These are phyloP conservation scores for Chaetomium cochliodes DNA, from an alignment of 495 filamentous ascomycete genomes.

Conservation along the genomic window DNA sequence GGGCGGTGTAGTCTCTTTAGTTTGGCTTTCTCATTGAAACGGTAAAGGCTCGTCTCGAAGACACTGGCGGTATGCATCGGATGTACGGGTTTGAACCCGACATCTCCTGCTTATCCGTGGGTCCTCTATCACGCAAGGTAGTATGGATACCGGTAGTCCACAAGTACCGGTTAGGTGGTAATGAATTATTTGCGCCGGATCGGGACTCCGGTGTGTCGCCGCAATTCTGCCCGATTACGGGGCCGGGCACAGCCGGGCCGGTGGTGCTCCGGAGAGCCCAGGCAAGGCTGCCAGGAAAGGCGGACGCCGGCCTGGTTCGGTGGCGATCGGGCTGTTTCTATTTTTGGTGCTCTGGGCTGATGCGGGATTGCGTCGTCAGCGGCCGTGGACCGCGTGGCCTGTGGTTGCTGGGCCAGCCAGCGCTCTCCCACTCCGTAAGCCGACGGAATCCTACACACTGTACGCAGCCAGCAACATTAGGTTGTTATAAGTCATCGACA, in stretches of 20 bases:
- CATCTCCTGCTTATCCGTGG: too few relatives aligned
- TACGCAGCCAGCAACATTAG: too few relatives aligned
- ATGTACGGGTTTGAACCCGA: too few relatives aligned
- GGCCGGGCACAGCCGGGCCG: not conserved
- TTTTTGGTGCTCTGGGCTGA: not conserved
- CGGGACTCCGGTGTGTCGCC: not conserved
- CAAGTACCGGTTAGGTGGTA: too few relatives aligned
- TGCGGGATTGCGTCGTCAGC: not conserved
- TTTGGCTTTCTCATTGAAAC: too few relatives aligned
- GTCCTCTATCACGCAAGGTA: too few relatives aligned
- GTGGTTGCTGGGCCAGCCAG: constrained; percentile 6
- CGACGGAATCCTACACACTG: not conserved
- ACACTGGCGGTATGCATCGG: too few relatives aligned
- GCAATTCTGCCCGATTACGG: not conserved
- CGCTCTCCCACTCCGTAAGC: not conserved
- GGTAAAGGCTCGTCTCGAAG: too few relatives aligned
- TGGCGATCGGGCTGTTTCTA: constrained; percentile 1
- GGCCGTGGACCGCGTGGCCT: not conserved
- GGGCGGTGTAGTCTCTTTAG: too few relatives aligned
- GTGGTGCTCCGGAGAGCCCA: not conserved
- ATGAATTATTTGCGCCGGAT: too few relatives aligned
- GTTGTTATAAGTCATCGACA: too few relatives aligned
- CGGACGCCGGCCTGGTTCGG: not conserved
- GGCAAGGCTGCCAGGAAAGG: not conserved
- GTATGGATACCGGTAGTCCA: too few relatives aligned